Conservation (phyloP, 768 basidiomycete species). For the Suillus hirtellus region DNA sequence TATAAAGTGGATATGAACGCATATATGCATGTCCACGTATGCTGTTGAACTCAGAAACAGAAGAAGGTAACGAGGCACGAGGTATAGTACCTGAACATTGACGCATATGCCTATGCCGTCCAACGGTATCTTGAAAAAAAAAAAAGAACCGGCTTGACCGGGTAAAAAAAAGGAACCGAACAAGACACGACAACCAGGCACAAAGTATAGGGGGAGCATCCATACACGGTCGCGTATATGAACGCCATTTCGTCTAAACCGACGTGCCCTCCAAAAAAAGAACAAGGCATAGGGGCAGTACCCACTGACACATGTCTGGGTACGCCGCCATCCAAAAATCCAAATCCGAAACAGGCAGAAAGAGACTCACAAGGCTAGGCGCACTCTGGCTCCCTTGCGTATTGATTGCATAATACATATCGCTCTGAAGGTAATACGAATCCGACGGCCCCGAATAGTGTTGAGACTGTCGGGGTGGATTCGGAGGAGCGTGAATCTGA, state of each 20-base stretch:
- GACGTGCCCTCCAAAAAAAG: neutral
- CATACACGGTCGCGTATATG: neutral
- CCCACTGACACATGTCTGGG: no score
- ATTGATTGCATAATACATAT: slow-evolving; percentile 15
- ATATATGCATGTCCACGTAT: neutral
- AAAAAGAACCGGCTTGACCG: neutral
- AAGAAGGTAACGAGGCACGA: neutral
- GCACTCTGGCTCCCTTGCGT: slow-evolving; percentile 19
- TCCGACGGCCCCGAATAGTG: neutral
- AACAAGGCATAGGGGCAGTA: no score
- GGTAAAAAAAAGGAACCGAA: neutral
- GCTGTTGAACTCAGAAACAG: slow-evolving; percentile 4
- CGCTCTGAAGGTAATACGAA: neutral
- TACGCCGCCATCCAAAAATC: neutral
- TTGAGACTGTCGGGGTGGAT: neutral
- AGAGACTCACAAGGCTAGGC: slow-evolving; percentile 28
- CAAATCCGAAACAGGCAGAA: neutral
- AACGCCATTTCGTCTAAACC: neutral
- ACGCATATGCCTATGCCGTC: neutral
- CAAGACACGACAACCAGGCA: neutral
- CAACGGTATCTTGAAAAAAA: slow-evolving; percentile 2
- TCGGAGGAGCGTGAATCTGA: neutral
- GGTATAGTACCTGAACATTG: neutral
- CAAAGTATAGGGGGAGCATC: neutral
- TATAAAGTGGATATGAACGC: neutral